Evolutionary conservation across 2,329 filamentous ascomycete genomes (phyloP).

Genomic region (Blumeria graminis): DNA sequence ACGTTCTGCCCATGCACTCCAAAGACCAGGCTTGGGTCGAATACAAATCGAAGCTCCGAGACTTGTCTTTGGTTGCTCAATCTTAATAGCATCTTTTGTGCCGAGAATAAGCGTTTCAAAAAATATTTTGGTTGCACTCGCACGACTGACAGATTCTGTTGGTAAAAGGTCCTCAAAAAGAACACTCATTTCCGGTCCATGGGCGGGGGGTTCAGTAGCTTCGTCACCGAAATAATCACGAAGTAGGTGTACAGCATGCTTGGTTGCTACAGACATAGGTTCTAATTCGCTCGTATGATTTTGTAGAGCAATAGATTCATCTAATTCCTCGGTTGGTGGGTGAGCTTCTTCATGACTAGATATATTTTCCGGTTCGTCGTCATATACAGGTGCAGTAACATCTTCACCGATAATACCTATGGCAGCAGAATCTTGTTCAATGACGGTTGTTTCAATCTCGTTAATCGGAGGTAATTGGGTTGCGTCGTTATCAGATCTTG

Average conservation of each 20-base stretch:
- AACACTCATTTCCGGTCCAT: conserved; percentile 52
- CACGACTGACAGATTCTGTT: conserved; percentile 53
- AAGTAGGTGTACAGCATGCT: conserved; percentile 85
- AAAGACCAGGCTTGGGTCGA: conserved; percentile 79
- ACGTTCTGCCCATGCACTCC: conserved; percentile 84
- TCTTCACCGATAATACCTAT: conserved; percentile 36
- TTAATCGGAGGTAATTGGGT: conserved; percentile 25
- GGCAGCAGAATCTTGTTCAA: conserved; percentile 32
- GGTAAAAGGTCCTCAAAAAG: conserved; percentile 84
- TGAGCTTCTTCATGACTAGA: conserved; percentile 20
- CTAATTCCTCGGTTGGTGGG: conserved; percentile 35
- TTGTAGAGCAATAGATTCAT: conserved; percentile 52
- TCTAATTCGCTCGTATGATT: conserved; percentile 66
- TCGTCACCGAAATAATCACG: conserved; percentile 66
- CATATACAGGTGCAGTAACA: conserved; percentile 14
- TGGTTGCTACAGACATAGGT: conserved; percentile 72
- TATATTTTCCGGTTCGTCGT: conserved; percentile 23
- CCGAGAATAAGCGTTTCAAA: conserved; percentile 90
- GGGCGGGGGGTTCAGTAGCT: conserved; percentile 40
- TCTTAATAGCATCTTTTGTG: conserved; percentile 94
- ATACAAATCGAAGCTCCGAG: conserved; percentile 66
- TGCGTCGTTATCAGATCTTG: conserved; percentile 13
- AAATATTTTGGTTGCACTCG: conserved; percentile 97
- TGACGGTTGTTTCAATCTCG: conserved; percentile 19
- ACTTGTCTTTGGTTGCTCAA: conserved; percentile 52